Conservation (phyloP, 306 rosid species). For the Cicer judaicum region DNA sequence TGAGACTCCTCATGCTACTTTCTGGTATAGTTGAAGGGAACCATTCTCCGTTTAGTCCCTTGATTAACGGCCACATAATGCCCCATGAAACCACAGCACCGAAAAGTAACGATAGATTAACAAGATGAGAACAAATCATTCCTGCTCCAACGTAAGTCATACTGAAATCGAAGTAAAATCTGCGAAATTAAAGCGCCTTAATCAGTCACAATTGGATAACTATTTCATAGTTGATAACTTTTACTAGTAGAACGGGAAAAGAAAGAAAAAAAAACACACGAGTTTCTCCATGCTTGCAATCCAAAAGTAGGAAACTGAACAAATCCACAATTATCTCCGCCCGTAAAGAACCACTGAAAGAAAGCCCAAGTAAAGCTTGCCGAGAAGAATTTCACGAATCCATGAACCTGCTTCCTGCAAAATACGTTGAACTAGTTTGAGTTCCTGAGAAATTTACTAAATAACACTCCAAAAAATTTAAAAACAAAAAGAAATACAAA, state of each 20-base stretch:
- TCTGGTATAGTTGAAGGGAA: constrained; percentile 75
- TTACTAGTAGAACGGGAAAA: constrained; percentile 13
- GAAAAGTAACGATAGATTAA: constrained; percentile 85
- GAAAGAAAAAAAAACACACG: constrained; percentile 55
- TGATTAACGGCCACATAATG: constrained; percentile 93
- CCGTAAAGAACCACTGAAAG: constrained; percentile 93
- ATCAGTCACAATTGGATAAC: constrained; percentile 39
- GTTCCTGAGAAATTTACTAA: constrained; percentile 12
- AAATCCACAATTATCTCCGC: constrained; percentile 86
- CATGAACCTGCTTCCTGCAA: constrained; percentile 87
- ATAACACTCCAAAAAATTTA: neutral
- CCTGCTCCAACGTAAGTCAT: constrained; percentile 99
- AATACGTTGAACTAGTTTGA: constrained; percentile 38
- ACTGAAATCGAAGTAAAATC: constrained; percentile 96
- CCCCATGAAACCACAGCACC: constrained; percentile 98
- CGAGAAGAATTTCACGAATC: constrained; percentile 77
- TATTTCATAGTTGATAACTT: constrained; percentile 17
- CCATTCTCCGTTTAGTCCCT: constrained; percentile 90
- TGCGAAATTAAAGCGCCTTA: constrained; percentile 51
- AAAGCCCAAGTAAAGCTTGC: constrained; percentile 86
- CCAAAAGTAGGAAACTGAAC: constrained; percentile 95
- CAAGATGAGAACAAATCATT: constrained; percentile 97
- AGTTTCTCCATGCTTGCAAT: constrained; percentile 77
- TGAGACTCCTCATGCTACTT: constrained; percentile 93
- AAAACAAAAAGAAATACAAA: neutral